Evolutionary conservation across 176 grass and related monocot genomes (phyloP), one percentile per base, ranked within the genome.

Genomic region (Carex cristatella): DNA sequence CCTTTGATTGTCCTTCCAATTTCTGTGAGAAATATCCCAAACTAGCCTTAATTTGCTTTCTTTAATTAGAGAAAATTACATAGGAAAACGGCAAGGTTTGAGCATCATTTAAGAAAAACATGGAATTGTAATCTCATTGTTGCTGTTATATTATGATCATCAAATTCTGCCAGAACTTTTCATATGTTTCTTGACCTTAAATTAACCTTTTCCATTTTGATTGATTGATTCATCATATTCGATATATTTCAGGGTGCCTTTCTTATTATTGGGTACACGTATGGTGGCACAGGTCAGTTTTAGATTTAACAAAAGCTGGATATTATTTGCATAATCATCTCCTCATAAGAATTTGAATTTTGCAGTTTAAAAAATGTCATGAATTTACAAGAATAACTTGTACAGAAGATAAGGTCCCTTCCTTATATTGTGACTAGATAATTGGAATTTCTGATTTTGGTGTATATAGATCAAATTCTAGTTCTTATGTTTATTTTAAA

Each of bases 211-310:
- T 85, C 57, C 56, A 75, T 85, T 58, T 65, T 35, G 18, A 15
- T 69, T 85, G 9, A 70, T 31, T 13, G 28, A 67, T 10, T 82
- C 61, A 6, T 85, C 7, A 1, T 62, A 58, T 53, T 79, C 62
- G 38, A 42, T 62, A 40, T 56, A 61, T 87, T 87, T 59, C 87
- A 94, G 92, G 94, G 92, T 7, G 87, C 87, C 30, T 93, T 97
- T 77, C 62, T 94, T 87, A 89, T 97, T 2, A 69, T 97, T 48
- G 94, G 86, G 44, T 97, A 94, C 84, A 88, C 90, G 54, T 92
- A 89, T 69, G 86, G 84, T 37, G 56, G 92, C 84, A 86, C 94
- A 90, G 90, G 94, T 97, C 4, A 27, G 89, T 88, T 63, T 15
- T 15, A 37, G 13, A 79, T 57, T 53, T 19, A 58, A 51, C 48